Evolutionary conservation across 345 rosid species (phyloP).

Genomic region (Eucalyptus marginata): DNA sequence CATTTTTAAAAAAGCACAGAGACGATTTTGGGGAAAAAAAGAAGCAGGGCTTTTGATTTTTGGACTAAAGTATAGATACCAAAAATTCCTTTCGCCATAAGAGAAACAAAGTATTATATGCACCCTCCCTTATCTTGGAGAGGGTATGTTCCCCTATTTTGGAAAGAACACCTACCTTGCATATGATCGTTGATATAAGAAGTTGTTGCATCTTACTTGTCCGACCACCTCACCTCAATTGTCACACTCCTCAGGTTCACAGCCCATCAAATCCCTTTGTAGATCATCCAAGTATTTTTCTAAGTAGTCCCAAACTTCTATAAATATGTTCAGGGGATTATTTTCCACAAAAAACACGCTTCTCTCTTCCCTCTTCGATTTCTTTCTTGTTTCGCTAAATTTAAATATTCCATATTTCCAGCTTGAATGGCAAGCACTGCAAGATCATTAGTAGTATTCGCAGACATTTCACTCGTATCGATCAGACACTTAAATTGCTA

Average conservation of each 20-base stretch:
- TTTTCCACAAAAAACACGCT: not conserved
- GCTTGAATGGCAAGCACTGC: not conserved
- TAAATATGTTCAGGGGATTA: not conserved
- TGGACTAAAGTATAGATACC: no score
- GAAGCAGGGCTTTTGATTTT: no score
- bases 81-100: no score
- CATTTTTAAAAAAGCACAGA: no score
- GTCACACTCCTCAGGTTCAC: not conserved
- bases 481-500: not conserved
- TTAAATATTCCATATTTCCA: not conserved
- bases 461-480: not conserved
- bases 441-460: not conserved
- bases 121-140: not conserved
- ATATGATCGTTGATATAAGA: no score
- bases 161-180: not conserved
- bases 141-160: not conserved
- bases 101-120: no score
- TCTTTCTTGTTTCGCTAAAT: no score
- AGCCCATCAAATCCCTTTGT: not conserved
- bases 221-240: not conserved
- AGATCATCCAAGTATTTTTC: not conserved
- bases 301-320: not conserved
- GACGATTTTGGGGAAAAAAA: no score
- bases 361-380: not conserved
- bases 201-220: not conserved